Evolutionary conservation across 2,329 filamentous ascomycete genomes (phyloP).

Genomic region (Reticulascus tulasneorum): DNA sequence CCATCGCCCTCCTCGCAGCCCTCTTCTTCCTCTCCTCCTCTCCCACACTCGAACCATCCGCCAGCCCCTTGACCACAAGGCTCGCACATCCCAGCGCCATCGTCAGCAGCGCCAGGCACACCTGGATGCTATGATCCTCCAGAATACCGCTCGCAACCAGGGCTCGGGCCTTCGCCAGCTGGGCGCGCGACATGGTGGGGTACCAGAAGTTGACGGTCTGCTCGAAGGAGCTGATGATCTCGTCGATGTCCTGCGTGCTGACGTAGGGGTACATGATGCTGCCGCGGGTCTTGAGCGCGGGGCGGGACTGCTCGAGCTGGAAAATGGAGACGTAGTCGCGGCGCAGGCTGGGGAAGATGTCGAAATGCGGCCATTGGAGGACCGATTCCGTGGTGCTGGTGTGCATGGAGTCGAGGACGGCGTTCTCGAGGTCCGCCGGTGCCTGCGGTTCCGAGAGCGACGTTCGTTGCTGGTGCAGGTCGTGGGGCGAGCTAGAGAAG

Average conservation of each 20-base stretch:
- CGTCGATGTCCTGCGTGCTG: slow-evolving; percentile 34
- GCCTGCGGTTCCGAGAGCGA: slow-evolving; percentile 18
- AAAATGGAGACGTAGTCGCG: slow-evolving; percentile 42
- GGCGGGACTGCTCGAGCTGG: slow-evolving; percentile 39
- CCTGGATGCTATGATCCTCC: slow-evolving; percentile 30
- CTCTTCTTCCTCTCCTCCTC: slow-evolving; percentile 25
- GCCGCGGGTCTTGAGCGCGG: slow-evolving; percentile 26
- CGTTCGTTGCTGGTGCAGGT: slow-evolving; percentile 15
- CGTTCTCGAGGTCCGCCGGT: slow-evolving; percentile 36
- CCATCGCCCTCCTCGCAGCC: slow-evolving; percentile 28
- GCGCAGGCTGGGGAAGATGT: slow-evolving; percentile 37
- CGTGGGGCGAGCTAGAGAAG: slow-evolving; percentile 15
- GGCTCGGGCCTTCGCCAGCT: slow-evolving; percentile 27
- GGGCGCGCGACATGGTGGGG: slow-evolving; percentile 40
- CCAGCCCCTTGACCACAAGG: slow-evolving; percentile 30
- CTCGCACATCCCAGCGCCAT: slow-evolving; percentile 46
- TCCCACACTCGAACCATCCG: slow-evolving; percentile 10
- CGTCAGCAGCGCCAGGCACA: slow-evolving; percentile 40
- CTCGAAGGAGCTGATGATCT: slow-evolving; percentile 40
- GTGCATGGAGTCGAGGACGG: slow-evolving; percentile 45
- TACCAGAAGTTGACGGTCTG: slow-evolving; percentile 50
- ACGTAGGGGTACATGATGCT: slow-evolving; percentile 38
- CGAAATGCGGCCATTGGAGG: slow-evolving; percentile 48
- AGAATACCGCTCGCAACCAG: slow-evolving; percentile 29
- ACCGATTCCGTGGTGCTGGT: slow-evolving; percentile 47